phyloP scores from a whole-genome alignment of 2,329 filamentous ascomycete genomes.

The Cytospora mali region DNA sequence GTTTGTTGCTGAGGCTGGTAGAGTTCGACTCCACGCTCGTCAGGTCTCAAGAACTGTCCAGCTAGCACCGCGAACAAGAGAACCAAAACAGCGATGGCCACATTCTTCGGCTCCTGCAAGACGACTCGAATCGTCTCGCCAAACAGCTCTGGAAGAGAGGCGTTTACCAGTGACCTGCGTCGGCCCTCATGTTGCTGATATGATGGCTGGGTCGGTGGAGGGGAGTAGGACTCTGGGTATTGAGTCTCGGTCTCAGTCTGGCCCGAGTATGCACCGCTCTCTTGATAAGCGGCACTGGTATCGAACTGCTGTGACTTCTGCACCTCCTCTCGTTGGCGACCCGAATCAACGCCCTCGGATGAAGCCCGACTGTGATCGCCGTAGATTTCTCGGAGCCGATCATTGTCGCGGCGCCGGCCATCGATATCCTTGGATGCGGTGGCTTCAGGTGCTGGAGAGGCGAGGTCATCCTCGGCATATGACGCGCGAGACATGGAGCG shows the following conservation, averaged over 20 bases:
- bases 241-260: slow-evolving; percentile 1
- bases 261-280: neutral
- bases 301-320: too few species aligned
- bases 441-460: slow-evolving; percentile 17
- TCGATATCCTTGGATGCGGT: slow-evolving; percentile 23
- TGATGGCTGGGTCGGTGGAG: slow-evolving; percentile 34
- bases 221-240: slow-evolving; percentile 32
- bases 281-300: neutral
- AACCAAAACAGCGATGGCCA: slow-evolving; percentile 58
- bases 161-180: slow-evolving; percentile 41
- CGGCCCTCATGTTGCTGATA: slow-evolving; percentile 38
- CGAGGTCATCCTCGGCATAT: slow-evolving; percentile 25
- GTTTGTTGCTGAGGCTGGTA: slow-evolving; percentile 21
- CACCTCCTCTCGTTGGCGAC: too few species aligned
- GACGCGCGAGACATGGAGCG: slow-evolving; percentile 29
- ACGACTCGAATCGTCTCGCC: slow-evolving; percentile 56
- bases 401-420: slow-evolving; percentile 49
- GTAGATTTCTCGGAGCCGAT: slow-evolving; percentile 58
- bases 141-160: slow-evolving; percentile 57
- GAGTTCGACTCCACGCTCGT: slow-evolving; percentile 33
- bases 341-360: too few species aligned
- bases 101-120: slow-evolving; percentile 61
- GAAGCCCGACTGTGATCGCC: slow-evolving; percentile 38
- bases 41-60: slow-evolving; percentile 30
- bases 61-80: slow-evolving; percentile 57